These are phyloP conservation scores for Ophiostoma fasciatum DNA, from an alignment of 2,329 filamentous ascomycete genomes.

Conservation along the genomic window DNA sequence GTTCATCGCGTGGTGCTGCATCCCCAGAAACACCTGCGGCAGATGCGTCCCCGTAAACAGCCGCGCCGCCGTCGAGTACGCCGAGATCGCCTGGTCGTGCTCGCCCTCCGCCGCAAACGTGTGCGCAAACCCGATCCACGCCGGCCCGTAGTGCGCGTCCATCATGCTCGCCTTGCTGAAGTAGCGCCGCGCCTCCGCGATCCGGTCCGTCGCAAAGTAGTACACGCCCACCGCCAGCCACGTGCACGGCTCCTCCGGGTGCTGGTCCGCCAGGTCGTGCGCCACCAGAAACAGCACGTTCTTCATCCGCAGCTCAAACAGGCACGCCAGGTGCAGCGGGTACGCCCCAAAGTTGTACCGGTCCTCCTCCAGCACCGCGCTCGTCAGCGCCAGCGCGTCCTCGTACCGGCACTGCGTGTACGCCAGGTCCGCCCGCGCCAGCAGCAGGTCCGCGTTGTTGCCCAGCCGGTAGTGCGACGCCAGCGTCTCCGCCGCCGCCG, in stretches of 20 bases:
- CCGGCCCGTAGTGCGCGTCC: slow-evolving; percentile 92
- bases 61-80: slow-evolving; percentile 87
- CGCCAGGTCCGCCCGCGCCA: slow-evolving; percentile 77
- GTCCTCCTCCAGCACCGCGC: slow-evolving; percentile 65
- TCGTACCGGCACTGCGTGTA: slow-evolving; percentile 92
- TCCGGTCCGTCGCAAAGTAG: slow-evolving; percentile 77
- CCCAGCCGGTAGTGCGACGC: slow-evolving; percentile 85
- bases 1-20: slow-evolving; percentile 94
- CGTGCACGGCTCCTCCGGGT: slow-evolving; percentile 78
- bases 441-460: slow-evolving; percentile 75
- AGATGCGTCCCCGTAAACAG: slow-evolving; percentile 95
- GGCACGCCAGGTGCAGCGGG: slow-evolving; percentile 78
- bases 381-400: slow-evolving; percentile 72
- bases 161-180: slow-evolving; percentile 97
- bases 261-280: slow-evolving; percentile 81
- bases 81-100: slow-evolving; percentile 94
- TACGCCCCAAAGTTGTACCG: slow-evolving; percentile 83
- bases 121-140: slow-evolving; percentile 98
- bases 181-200: slow-evolving; percentile 85
- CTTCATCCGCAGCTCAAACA: slow-evolving; percentile 75
- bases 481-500: slow-evolving; percentile 74
- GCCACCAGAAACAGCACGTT: slow-evolving; percentile 84
- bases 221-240: slow-evolving; percentile 94
- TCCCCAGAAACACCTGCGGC: slow-evolving; percentile 88
- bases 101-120: slow-evolving; percentile 96